phyloP scores from a whole-genome alignment of 2,329 filamentous ascomycete genomes.

The Sarocladium strictum region DNA sequence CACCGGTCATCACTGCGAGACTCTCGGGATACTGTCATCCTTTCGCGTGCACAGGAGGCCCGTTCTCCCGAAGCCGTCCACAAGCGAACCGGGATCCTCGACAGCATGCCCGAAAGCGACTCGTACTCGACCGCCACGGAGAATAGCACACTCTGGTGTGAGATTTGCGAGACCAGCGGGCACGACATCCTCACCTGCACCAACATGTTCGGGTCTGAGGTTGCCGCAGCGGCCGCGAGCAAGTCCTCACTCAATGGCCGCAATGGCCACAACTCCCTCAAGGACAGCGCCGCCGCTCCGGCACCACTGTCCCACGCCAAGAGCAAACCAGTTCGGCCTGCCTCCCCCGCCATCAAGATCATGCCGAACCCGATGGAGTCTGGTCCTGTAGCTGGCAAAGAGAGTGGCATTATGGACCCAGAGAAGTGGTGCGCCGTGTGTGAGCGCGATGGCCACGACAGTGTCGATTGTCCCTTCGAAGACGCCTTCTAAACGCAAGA shows the following conservation, averaged over 20 bases:
- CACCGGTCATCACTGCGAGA: slow-evolving; percentile 48
- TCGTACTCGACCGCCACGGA: slow-evolving; percentile 65
- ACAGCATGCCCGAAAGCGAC: slow-evolving; percentile 67
- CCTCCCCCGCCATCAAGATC: slow-evolving; percentile 37
- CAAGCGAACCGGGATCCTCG: slow-evolving; percentile 45
- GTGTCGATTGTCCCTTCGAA: slow-evolving; percentile 90
- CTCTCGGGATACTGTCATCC: slow-evolving; percentile 59
- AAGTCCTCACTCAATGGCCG: slow-evolving; percentile 7
- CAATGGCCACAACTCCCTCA: not conserved
- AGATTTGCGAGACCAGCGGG: slow-evolving; percentile 87
- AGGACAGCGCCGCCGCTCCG: slow-evolving; percentile 32
- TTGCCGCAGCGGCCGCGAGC: slow-evolving; percentile 19
- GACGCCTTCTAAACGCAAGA: slow-evolving; percentile 55
- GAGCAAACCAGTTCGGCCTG: slow-evolving; percentile 31
- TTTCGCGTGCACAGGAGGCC: slow-evolving; percentile 44
- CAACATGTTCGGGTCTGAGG: slow-evolving; percentile 67
- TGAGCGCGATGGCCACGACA: slow-evolving; percentile 93
- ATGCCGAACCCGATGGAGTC: slow-evolving; percentile 58
- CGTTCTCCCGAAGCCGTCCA: slow-evolving; percentile 41
- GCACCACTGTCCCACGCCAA: slow-evolving; percentile 50
- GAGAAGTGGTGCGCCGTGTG: slow-evolving; percentile 96
- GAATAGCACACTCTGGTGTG: slow-evolving; percentile 76
- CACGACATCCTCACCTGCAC: slow-evolving; percentile 94
- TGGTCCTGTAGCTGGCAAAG: slow-evolving; percentile 70
- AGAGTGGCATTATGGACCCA: slow-evolving; percentile 70